Conservation (phyloP, 768 basidiomycete genomes). For the Tricholoma furcatifolium region DNA sequence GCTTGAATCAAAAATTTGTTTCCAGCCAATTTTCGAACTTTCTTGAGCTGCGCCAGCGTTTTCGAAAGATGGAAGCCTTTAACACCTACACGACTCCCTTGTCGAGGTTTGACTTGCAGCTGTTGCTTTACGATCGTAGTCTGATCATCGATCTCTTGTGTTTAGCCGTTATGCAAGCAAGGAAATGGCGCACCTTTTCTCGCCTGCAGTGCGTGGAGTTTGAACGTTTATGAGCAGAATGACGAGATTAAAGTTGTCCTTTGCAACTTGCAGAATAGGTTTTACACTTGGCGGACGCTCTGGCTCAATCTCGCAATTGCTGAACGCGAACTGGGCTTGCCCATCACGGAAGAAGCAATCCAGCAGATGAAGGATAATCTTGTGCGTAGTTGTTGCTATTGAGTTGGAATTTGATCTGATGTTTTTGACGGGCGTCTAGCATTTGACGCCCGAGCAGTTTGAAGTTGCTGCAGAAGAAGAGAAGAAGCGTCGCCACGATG, state of each 20-base stretch:
- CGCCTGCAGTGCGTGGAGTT: conserved; percentile 67
- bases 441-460: conserved; percentile 87
- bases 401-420: not conserved
- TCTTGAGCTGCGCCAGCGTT: not conserved
- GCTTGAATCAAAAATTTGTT: conserved; percentile 3
- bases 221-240: not conserved
- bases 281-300: conserved; percentile 90
- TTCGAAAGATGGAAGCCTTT: conserved; percentile 49
- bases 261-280: conserved; percentile 67
- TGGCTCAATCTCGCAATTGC: conserved; percentile 97
- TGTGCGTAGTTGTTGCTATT: conserved; percentile 40
- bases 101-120: conserved; percentile 51
- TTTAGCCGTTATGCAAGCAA: conserved; percentile 96
- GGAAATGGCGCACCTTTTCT: conserved; percentile 97
- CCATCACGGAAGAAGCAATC: conserved; percentile 87
- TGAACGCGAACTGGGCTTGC: conserved; percentile 92
- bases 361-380: conserved; percentile 94
- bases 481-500: conserved; percentile 96
- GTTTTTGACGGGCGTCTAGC: conserved; percentile 37
- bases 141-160: conserved; percentile 8
- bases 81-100: conserved; percentile 82
- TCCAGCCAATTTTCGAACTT: not conserved
- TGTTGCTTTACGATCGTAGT: not conserved
- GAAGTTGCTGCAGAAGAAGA: conserved; percentile 91
- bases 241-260: not conserved